Evolutionary conservation across 768 basidiomycete species (phyloP), one percentile per base, ranked within the genome.

Genomic region (Cystofilobasidium ferigula): DNA sequence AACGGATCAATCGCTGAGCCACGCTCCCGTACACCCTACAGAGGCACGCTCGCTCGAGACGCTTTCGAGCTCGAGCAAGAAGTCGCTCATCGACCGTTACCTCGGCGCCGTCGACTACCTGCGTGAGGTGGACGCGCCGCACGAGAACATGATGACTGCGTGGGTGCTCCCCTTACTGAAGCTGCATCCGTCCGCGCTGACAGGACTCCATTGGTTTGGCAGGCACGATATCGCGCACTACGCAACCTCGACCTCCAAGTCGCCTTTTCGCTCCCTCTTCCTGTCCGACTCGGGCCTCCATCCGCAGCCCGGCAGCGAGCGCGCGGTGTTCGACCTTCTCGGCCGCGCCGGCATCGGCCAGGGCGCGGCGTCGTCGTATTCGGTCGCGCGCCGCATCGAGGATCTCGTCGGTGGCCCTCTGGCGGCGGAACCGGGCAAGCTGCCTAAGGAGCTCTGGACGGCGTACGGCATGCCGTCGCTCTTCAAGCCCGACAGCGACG

Each of bases 181-280:
- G 14, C 53, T 16, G 42, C 26, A 3, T 1, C 13, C 30, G 20
- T 10, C 32, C 22, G 32, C 9, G 51, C 32, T 62, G n/a, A 47
- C 42, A 1, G 8, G 20, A 10, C 13, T 9, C 9, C 30, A 18
- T 35, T 53, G n/a, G n/a, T 20, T 5, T 24, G n/a, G 2, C 28
- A 63, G 62, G 0, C 63, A 45, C 26, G 63, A 64, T 8, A 8
- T 64, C 14, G 63, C 63, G 35, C 45, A 58, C 34, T 36, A 47
- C 13, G 32, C 57, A 0, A 24, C 43, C 0, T 9, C 56, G n/a
- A n/a, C 57, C 24, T 51, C 5, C 4, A 7, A 43, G 22, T 47
- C 57, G 1, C 8, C 28, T 0, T n/a, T 13, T 6, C 57, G 57
- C 14, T 64, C 63, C 24, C 57, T 58, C 32, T 64, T 64, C 35